Evolutionary conservation across 768 basidiomycete genomes (phyloP).

Genomic region (Leucosporidium creatinivorum): DNA sequence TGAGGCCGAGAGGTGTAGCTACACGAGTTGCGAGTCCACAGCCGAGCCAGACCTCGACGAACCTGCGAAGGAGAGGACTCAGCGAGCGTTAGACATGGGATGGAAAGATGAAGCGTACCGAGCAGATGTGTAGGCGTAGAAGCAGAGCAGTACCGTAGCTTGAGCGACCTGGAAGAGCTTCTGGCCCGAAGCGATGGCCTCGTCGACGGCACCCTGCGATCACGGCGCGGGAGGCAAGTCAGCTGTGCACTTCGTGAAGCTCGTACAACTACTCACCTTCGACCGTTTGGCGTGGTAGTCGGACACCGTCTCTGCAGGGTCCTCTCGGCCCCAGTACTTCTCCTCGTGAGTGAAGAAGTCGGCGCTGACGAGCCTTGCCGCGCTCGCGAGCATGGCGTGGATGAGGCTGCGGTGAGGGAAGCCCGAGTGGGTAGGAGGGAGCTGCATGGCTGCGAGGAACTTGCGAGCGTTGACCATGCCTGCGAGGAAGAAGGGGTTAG

Average conservation of each 20-base stretch:
- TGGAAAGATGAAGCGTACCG: not conserved
- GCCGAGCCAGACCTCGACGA: conserved; percentile 23
- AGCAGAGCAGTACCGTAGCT: conserved; percentile 21
- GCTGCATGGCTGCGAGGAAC: conserved; percentile 22
- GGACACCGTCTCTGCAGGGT: not conserved
- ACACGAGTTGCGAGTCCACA: conserved; percentile 31
- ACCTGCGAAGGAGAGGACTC: too few species aligned
- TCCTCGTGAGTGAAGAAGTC: conserved; percentile 15
- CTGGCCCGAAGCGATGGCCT: conserved; percentile 22
- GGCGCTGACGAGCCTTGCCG: conserved; percentile 18
- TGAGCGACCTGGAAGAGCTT: conserved; percentile 33
- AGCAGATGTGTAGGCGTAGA: conserved; percentile 23
- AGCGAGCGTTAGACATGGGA: too few species aligned
- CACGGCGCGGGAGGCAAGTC: not conserved
- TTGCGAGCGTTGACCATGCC: too few species aligned
- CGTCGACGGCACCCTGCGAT: conserved; percentile 20
- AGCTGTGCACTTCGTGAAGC: too few species aligned
- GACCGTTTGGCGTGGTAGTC: conserved; percentile 29
- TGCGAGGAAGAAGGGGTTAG: too few species aligned
- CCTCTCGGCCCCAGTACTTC: conserved; percentile 11
- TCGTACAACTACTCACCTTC: conserved; percentile 16
- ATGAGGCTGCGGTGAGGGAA: conserved; percentile 28
- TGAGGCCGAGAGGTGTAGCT: conserved; percentile 31
- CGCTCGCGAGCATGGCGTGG: conserved; percentile 31
- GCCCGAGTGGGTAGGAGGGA: conserved; percentile 19